phyloP scores from a whole-genome alignment of 306 rosid genomes.

The Heteromeles arbutifolia region DNA sequence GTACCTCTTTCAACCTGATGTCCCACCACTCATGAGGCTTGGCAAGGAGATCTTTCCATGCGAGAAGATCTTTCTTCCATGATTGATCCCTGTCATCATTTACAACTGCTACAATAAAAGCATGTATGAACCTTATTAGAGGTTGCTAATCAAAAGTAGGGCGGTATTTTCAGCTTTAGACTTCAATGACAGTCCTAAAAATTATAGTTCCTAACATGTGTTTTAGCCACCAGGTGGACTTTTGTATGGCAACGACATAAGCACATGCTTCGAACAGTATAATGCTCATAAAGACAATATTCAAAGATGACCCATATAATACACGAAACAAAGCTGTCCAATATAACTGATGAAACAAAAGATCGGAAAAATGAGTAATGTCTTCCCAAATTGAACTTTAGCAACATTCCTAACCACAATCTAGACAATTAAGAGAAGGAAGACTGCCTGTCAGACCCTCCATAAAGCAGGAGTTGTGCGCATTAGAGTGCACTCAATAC shows the following conservation, averaged over 20 bases:
- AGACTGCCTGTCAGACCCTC: background rate
- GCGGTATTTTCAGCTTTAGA: background rate
- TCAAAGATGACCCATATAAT: background rate
- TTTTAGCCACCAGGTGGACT: background rate
- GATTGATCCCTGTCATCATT: background rate
- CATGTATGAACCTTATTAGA: background rate
- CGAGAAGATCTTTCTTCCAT: background rate
- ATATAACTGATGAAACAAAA: background rate
- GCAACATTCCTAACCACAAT: background rate
- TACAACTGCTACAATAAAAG: background rate
- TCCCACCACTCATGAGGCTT: slow-evolving; percentile 6
- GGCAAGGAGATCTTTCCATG: slow-evolving; percentile 4
- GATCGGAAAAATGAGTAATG: background rate
- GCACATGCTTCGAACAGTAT: background rate
- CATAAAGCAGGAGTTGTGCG: background rate
- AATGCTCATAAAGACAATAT: background rate
- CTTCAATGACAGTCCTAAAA: background rate
- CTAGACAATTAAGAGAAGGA: background rate
- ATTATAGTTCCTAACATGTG: background rate
- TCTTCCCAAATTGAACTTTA: background rate
- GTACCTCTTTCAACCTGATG: slow-evolving; percentile 10
- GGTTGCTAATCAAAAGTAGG: background rate
- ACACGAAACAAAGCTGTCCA: background rate
- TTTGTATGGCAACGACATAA: background rate
- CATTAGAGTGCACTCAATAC: background rate